These are phyloP conservation scores for Mercurialis annua DNA, from an alignment of 345 rosid species.

Conservation along the genomic window DNA sequence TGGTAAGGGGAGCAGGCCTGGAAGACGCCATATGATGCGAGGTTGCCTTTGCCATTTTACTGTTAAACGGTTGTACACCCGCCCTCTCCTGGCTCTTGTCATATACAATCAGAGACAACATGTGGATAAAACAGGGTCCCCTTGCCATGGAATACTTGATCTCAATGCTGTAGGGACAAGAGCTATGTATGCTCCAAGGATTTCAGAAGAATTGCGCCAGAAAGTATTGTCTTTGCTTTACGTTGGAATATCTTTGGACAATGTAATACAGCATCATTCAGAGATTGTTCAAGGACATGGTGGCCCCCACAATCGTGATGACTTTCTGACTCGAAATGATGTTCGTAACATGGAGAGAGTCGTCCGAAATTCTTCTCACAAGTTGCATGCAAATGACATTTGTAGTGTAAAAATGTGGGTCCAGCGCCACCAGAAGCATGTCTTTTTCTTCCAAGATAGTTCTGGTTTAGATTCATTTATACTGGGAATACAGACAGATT, in stretches of 20 bases:
- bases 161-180: constrained; percentile 51
- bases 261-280: constrained; percentile 44
- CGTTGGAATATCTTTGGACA: constrained; percentile 47
- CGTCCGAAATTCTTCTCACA: constrained; percentile 40
- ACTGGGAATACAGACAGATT: constrained; percentile 55
- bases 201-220: constrained; percentile 54
- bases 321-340: constrained; percentile 52
- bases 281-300: constrained; percentile 49
- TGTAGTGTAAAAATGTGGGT: constrained; percentile 47
- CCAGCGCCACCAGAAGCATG: constrained; percentile 45
- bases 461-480: constrained; percentile 36
- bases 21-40: constrained; percentile 57
- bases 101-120: constrained; percentile 53
- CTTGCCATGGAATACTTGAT: constrained; percentile 56
- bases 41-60: constrained; percentile 61
- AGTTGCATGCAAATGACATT: constrained; percentile 38
- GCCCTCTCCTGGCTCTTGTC: constrained; percentile 43
- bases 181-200: constrained; percentile 61
- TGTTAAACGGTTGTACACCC: constrained; percentile 46
- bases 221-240: constrained; percentile 51
- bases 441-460: constrained; percentile 45
- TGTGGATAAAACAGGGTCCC: constrained; percentile 45
- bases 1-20: constrained; percentile 57
- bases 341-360: constrained; percentile 53
- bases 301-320: constrained; percentile 57